phyloP scores from a whole-genome alignment of 1,284 basidiomycete genomes.

The Pyrrhoderma noxium region DNA sequence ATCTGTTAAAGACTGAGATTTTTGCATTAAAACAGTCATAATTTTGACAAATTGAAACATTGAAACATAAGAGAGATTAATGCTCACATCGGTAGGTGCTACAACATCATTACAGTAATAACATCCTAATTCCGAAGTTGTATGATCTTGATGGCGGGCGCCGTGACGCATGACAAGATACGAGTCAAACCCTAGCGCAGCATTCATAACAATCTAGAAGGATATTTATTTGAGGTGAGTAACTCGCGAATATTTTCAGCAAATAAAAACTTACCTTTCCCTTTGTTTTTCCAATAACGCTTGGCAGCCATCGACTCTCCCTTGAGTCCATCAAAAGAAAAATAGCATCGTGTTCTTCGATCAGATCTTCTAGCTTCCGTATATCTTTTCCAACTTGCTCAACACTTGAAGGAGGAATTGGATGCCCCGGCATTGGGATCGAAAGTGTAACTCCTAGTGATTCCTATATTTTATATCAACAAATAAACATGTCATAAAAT shows the following conservation, averaged over 20 bases:
- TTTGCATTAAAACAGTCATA: too few species aligned
- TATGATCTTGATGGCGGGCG: constrained; percentile 36
- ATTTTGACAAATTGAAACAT: too few species aligned
- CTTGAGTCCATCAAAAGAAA: constrained; percentile 98
- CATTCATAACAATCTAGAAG: constrained; percentile 82
- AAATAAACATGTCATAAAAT: constrained; percentile 8
- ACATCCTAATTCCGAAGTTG: constrained; percentile 59
- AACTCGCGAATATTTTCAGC: neutral
- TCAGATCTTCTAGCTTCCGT: constrained; percentile 62
- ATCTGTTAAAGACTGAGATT: constrained; percentile 87
- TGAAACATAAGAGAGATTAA: too few species aligned
- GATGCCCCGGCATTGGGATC: constrained; percentile 98
- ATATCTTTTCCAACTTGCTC: constrained; percentile 64
- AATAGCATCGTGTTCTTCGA: constrained; percentile 82
- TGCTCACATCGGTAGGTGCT: constrained; percentile 84
- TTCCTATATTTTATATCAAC: constrained; percentile 42
- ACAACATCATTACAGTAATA: constrained; percentile 99
- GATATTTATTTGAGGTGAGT: too few species aligned
- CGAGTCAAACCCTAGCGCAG: constrained; percentile 93
- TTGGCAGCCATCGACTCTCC: constrained; percentile 94
- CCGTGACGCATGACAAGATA: constrained; percentile 98
- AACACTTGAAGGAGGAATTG: constrained; percentile 56
- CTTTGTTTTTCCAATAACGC: constrained; percentile 76
- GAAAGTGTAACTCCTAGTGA: constrained; percentile 68
- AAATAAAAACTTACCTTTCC: constrained; percentile 54